Evolutionary conservation across 257 asterid genomes (phyloP).

Genomic region (Jacaranda copaia): DNA sequence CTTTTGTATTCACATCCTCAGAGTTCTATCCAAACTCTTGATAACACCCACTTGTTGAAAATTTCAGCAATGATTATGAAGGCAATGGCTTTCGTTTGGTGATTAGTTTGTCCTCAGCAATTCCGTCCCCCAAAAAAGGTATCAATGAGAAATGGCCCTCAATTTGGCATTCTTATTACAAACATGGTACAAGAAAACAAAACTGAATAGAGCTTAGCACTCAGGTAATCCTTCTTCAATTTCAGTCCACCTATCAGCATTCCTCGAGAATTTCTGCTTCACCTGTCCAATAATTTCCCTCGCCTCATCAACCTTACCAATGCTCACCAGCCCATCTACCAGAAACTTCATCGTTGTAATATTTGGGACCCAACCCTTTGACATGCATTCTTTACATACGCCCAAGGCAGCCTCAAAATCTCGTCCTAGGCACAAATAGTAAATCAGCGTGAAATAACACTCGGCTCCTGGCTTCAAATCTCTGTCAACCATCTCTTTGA

Average conservation of each 20-base stretch:
- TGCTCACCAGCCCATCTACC: conserved; percentile 73
- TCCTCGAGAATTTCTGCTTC: conserved; percentile 62
- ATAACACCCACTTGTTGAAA: not conserved
- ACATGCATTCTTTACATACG: conserved; percentile 58
- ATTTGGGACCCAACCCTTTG: conserved; percentile 75
- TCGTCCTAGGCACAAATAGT: conserved; percentile 60
- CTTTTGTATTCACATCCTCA: not conserved
- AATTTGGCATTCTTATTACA: conserved; percentile 5
- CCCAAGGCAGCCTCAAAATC: conserved; percentile 70
- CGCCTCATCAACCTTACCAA: conserved; percentile 68
- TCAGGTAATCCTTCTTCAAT: conserved; percentile 65
- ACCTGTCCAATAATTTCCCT: conserved; percentile 57
- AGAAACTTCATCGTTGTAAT: conserved; percentile 71
- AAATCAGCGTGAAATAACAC: conserved; percentile 69
- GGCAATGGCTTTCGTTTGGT: not conserved
- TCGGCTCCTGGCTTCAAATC: conserved; percentile 56
- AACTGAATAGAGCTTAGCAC: not conserved
- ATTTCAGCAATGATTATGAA: not conserved
- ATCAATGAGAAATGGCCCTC: not conserved
- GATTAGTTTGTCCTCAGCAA: not conserved
- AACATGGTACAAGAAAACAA: not conserved
- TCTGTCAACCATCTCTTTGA: conserved; percentile 54
- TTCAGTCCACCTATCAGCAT: conserved; percentile 68
- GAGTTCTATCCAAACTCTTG: not conserved
- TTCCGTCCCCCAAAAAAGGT: too few relatives aligned